Percentiles rank a stretch among this genome's conserved stretches.
Conservation (phyloP, 2,329 filamentous ascomycete genomes). For the Fusarium staphyleae region DNA sequence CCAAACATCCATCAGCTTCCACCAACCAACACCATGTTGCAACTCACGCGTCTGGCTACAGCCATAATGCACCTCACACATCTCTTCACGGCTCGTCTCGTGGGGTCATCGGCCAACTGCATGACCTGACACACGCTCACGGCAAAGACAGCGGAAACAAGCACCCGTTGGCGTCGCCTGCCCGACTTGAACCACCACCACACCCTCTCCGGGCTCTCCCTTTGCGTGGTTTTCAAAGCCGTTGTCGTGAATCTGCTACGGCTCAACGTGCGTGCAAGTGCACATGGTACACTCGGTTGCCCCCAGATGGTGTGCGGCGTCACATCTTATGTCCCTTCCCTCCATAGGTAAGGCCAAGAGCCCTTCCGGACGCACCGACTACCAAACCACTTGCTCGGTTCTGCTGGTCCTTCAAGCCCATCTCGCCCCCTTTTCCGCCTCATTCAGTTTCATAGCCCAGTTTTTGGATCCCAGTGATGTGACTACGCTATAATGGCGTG, state of each 20-base stretch:
- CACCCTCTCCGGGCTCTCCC: conserved; percentile 5
- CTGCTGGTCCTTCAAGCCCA: conserved; percentile 11
- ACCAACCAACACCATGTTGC: conserved; percentile 16
- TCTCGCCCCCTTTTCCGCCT: conserved; percentile 1
- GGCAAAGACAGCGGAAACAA: conserved; percentile 2
- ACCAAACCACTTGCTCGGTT: conserved; percentile 26
- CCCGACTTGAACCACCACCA: neutral
- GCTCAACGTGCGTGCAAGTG: conserved; percentile 6
- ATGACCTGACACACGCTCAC: conserved; percentile 17
- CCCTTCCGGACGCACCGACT: conserved; percentile 21
- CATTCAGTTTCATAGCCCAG: conserved; percentile 6
- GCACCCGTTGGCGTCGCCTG: neutral
- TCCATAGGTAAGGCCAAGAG: conserved; percentile 17
- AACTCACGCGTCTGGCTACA: conserved; percentile 3
- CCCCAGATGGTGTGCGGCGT: conserved; percentile 13
- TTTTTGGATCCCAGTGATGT: conserved; percentile 22
- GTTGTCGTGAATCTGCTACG: neutral
- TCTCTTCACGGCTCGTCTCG: neutral
- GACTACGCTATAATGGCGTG: conserved; percentile 35
- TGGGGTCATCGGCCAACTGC: conserved; percentile 1
- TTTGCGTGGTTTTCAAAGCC: neutral
- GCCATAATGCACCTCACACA: conserved; percentile 14
- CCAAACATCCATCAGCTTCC: neutral
- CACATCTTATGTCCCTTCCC: conserved; percentile 15
- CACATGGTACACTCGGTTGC: conserved; percentile 11